Evolutionary conservation across 345 rosid genomes (phyloP).

Genomic region (Raphanus sativus): DNA sequence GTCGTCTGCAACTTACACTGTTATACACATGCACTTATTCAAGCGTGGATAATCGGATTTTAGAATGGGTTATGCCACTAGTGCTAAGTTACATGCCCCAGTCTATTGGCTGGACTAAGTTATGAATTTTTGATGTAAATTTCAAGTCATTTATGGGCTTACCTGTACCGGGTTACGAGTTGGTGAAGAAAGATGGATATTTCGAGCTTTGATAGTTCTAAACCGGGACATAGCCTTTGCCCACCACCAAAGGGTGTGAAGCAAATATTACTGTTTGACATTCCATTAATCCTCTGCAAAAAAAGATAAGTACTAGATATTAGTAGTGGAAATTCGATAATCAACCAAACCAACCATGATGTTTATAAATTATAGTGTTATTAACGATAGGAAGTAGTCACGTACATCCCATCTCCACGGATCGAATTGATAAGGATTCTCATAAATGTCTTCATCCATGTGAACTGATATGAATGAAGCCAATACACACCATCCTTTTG

Average conservation of each 20-base stretch:
- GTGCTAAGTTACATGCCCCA: neutral
- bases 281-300: constrained; percentile 60
- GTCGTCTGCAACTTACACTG: neutral
- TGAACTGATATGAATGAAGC: constrained; percentile 86
- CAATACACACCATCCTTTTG: constrained; percentile 92
- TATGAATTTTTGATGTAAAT: neutral
- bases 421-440: constrained; percentile 72
- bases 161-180: constrained; percentile 72
- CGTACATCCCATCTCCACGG: constrained; percentile 99
- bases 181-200: constrained; percentile 90
- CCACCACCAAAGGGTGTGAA: constrained; percentile 99
- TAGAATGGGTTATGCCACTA: neutral
- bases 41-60: neutral
- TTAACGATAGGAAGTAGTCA: neutral
- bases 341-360: neutral
- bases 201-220: constrained; percentile 89
- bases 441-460: constrained; percentile 79
- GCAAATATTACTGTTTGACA: constrained; percentile 50
- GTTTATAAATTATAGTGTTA: neutral
- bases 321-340: neutral
- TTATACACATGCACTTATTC: neutral
- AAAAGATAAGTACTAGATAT: neutral
- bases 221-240: constrained; percentile 95
- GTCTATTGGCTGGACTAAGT: neutral
- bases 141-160: neutral